A percentile compares a stretch with the other conserved stretches of the same genome.
These are phyloP conservation scores for Neospermospora avenae DNA, from an alignment of 2,329 filamentous ascomycete species.

Conservation along the genomic window DNA sequence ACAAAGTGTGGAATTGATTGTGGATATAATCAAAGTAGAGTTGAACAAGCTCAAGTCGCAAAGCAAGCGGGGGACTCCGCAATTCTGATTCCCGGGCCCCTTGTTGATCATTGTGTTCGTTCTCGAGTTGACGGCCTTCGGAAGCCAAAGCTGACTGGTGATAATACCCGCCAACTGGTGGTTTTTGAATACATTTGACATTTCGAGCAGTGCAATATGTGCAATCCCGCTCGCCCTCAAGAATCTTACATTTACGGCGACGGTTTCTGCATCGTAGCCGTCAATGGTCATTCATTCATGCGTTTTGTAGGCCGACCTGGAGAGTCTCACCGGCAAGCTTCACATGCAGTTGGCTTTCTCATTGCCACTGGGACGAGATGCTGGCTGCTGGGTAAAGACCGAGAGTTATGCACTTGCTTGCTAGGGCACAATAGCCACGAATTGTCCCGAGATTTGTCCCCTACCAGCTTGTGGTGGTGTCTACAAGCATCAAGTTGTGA, in stretches of 20 bases:
- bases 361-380: background rate
- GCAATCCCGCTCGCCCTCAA: background rate
- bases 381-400: no score
- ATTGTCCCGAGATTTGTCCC: background rate
- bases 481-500: background rate
- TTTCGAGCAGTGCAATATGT: background rate
- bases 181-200: conserved; percentile 4
- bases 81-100: background rate
- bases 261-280: background rate
- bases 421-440: background rate
- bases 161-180: background rate
- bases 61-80: conserved; percentile 19
- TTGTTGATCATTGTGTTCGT: background rate
- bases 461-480: background rate
- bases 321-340: background rate
- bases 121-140: background rate
- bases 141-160: background rate
- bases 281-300: background rate
- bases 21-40: conserved; percentile 27
- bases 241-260: conserved; percentile 1
- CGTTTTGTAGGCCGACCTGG: no score
- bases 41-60: conserved; percentile 21
- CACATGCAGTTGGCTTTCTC: conserved; percentile 2
- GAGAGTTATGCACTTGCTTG: background rate
- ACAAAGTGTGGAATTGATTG: conserved; percentile 26